phyloP scores from a whole-genome alignment of 257 asterid species.

The Solanum tarapatanum region DNA sequence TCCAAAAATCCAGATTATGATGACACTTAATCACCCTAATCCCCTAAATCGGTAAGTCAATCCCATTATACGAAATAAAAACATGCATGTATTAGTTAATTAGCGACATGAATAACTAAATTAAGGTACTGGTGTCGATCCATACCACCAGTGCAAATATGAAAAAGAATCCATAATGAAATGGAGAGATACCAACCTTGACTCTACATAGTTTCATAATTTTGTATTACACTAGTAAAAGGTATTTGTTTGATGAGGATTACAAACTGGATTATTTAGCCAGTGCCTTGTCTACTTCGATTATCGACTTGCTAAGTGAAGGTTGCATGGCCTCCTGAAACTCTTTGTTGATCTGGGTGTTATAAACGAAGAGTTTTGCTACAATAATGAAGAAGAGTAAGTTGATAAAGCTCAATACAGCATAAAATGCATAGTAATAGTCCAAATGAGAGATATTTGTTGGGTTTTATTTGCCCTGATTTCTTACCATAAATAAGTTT shows the following conservation, averaged over 20 bases:
- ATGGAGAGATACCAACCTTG: background rate
- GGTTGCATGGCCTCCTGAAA: constrained; percentile 4
- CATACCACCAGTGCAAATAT: background rate
- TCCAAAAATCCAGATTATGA: too few relatives aligned
- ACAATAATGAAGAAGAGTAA: constrained; percentile 37
- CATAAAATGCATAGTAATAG: constrained; percentile 42
- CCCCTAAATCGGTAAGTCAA: too few relatives aligned
- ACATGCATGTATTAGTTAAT: too few relatives aligned
- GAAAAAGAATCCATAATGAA: background rate
- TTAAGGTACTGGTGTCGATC: too few relatives aligned
- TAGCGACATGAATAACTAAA: too few relatives aligned
- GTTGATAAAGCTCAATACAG: constrained; percentile 28
- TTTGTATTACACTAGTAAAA: background rate
- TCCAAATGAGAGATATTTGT: constrained; percentile 34
- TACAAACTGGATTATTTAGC: background rate
- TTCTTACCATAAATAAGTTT: too few relatives aligned
- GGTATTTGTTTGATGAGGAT: background rate
- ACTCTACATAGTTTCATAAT: background rate
- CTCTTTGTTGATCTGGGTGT: constrained; percentile 11
- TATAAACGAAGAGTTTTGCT: constrained; percentile 36
- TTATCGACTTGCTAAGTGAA: background rate
- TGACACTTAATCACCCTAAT: too few relatives aligned
- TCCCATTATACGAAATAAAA: too few relatives aligned
- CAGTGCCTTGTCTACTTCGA: background rate
- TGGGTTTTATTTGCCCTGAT: too few relatives aligned